Base-by-base conservation (phyloP, 2,329 filamentous ascomycete species). In the Sporothrix pseudoabietina region DNA sequence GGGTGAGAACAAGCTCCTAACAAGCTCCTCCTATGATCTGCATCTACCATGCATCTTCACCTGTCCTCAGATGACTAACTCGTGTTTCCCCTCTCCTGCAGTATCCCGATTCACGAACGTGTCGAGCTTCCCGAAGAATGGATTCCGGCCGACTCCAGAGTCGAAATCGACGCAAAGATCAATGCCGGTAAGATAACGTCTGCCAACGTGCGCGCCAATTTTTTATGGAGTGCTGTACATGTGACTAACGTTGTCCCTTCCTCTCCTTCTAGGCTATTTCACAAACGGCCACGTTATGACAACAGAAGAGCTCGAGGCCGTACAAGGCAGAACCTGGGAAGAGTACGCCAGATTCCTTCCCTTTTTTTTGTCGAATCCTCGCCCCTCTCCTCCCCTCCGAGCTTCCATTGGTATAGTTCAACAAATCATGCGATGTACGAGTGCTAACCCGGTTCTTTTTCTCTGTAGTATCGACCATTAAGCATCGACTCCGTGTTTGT, bases 91-190 rank as follows among this genome's bases (percentile, higher is more conserved):
- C n/a, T 41, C 19, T 19, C 22, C 76, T 73, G 35, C 72, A 90
- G 89, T 73, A 94, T 94, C 77, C 93, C 94, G 41, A 98, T 98
- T 78, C 87, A 92, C 78, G 94, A 98, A 83, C 89, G 94, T 75
- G 90, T 98, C 66, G 94, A 97, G 75, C 93, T 98, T 76, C 96
- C 95, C 4, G 94, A 97, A 77, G 92, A 96, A 44, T 90, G 96
- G 88, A 98, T 98, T 78, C 96, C 96, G 14, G 93, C 91, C 76
- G 96, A 98, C 82, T 97, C 94, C 71, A 87, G 95, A 77, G 96
- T 98, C n/a, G 96, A 99, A 82, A 99, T 98, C 79, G 96, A 98
- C 82, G 96, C 96, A 74, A 98, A 98, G 85, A 98, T 98, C 80
- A 96, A 95, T 78, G 94, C 95, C 75, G 96, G 92, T 94, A 83